Conservation (phyloP, 805 yeast species). For the Sungouiella blattae region DNA sequence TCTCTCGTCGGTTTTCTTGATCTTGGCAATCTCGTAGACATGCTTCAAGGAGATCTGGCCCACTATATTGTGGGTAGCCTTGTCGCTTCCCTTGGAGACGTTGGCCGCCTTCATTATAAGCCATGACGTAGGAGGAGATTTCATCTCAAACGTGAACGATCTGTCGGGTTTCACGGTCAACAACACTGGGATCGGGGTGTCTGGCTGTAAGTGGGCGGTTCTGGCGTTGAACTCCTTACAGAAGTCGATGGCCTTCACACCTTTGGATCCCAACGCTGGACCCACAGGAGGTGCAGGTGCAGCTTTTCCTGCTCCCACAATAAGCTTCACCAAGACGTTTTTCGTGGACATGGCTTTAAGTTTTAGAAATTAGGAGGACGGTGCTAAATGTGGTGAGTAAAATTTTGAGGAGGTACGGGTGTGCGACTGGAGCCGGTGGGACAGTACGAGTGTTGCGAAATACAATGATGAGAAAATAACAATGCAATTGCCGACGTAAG, state of each 20-base stretch:
- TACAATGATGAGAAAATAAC: too few species aligned
- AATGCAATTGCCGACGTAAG: too few species aligned
- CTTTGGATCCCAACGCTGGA: slow-evolving; percentile 97
- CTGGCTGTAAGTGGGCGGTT: slow-evolving; percentile 82
- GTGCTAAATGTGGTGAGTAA: slow-evolving; percentile 1
- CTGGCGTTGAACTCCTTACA: slow-evolving; percentile 98
- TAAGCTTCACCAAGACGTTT: slow-evolving; percentile 74
- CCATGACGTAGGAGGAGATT: slow-evolving; percentile 90
- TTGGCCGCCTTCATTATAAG: slow-evolving; percentile 79
- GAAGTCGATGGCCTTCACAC: slow-evolving; percentile 97
- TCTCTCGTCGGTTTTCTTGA: slow-evolving; percentile 81
- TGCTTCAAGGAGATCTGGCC: slow-evolving; percentile 81
- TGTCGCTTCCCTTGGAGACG: slow-evolving; percentile 72
- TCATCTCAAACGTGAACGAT: slow-evolving; percentile 78
- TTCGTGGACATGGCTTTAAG: slow-evolving; percentile 37
- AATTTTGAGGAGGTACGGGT: slow-evolving; percentile 4
- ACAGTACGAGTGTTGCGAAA: too few species aligned
- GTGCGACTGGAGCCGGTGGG: too few species aligned
- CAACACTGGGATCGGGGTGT: slow-evolving; percentile 84
- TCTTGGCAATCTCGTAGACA: slow-evolving; percentile 89
- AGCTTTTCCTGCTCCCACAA: slow-evolving; percentile 97
- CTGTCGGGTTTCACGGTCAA: slow-evolving; percentile 91
- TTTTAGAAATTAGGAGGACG: neutral
- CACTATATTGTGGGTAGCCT: slow-evolving; percentile 54
- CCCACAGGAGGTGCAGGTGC: slow-evolving; percentile 99